A percentile compares a stretch with the other conserved stretches of the same genome.
Conservation (phyloP, 1,284 basidiomycete species). For the Puccinia horiana region DNA sequence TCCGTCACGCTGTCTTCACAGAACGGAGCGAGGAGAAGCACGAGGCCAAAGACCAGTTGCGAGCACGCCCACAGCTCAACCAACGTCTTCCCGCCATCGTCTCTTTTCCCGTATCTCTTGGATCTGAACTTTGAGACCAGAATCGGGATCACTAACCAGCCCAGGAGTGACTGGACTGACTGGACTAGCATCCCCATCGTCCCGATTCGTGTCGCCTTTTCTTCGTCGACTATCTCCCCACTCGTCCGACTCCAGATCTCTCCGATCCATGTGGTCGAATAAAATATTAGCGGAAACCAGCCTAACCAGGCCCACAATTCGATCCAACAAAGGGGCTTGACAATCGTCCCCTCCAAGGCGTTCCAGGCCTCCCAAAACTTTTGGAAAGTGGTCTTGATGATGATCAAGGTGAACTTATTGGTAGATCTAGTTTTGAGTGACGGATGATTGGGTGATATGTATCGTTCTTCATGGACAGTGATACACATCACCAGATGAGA, state of each 20-base stretch:
- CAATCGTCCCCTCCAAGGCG: constrained; percentile 53
- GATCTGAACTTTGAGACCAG: neutral
- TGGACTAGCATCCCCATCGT: constrained; percentile 57
- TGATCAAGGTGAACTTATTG: neutral
- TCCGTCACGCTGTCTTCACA: constrained; percentile 2
- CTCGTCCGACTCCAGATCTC: constrained; percentile 52
- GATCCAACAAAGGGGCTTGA: constrained; percentile 56
- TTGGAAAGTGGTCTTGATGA: neutral
- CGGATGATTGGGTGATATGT: no score
- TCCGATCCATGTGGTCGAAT: constrained; percentile 56
- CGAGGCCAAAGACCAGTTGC: neutral
- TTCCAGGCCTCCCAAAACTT: constrained; percentile 53
- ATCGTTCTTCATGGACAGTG: constrained; percentile 23
- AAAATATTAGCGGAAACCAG: constrained; percentile 59
- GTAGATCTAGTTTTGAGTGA: no score
- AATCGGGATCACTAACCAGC: constrained; percentile 53
- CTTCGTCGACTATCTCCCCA: constrained; percentile 6
- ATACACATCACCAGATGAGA: constrained; percentile 30
- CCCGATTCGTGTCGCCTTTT: constrained; percentile 53
- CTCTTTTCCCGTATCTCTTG: neutral
- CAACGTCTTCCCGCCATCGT: neutral
- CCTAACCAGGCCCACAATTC: constrained; percentile 58
- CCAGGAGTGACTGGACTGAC: constrained; percentile 54
- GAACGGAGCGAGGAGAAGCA: constrained; percentile 17
- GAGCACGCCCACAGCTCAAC: constrained; percentile 11